phyloP scores from a whole-genome alignment of 257 asterid species.

The Nicotiana otophora region DNA sequence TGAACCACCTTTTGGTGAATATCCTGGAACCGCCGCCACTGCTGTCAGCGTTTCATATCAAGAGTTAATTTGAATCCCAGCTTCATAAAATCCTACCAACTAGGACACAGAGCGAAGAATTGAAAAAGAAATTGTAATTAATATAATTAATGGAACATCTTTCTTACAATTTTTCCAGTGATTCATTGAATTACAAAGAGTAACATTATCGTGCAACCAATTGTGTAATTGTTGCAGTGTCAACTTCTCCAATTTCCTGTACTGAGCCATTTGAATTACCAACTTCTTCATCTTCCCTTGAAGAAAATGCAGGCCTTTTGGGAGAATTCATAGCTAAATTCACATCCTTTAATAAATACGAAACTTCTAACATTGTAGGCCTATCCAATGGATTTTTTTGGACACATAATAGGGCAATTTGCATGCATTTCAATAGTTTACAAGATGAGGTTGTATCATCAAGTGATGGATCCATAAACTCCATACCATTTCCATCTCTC shows the following conservation, averaged over 20 bases:
- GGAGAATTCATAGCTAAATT: constrained; percentile 16
- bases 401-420: constrained; percentile 31
- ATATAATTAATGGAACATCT: too few relatives aligned
- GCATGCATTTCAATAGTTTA: constrained; percentile 28
- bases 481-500: constrained; percentile 13
- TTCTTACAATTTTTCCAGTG: background rate
- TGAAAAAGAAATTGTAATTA: too few relatives aligned
- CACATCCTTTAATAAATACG: constrained; percentile 22
- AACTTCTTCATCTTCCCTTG: background rate
- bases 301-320: constrained; percentile 24
- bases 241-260: background rate
- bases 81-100: too few relatives aligned
- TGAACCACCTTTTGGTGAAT: too few relatives aligned
- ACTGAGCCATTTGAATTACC: background rate
- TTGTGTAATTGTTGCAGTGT: constrained; percentile 8
- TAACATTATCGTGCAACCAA: background rate
- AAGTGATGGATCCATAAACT: constrained; percentile 27
- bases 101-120: too few relatives aligned
- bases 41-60: too few relatives aligned
- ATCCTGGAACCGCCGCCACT: too few relatives aligned
- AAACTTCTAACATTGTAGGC: constrained; percentile 34
- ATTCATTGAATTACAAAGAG: background rate
- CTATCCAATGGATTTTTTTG: constrained; percentile 28
- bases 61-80: too few relatives aligned
- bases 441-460: constrained; percentile 22